These are phyloP conservation scores for Byssoonygena ceratinophila DNA, from an alignment of 2,329 filamentous ascomycete species.

Conservation along the genomic window DNA sequence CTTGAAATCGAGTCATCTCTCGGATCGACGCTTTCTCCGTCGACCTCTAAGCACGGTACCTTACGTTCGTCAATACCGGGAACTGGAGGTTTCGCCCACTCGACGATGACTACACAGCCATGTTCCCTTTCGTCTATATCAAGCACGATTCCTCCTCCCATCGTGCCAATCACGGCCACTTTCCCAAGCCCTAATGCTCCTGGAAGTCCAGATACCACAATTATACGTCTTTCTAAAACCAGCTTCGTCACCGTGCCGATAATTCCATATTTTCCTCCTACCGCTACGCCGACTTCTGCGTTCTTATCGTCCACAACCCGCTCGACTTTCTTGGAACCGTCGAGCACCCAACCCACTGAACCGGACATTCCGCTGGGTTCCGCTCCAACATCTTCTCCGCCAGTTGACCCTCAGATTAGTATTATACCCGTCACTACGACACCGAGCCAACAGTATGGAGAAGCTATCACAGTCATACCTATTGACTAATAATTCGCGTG, in stretches of 20 bases:
- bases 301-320: not conserved
- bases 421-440: constrained; percentile 12
- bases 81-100: not conserved
- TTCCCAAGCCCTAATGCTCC: not conserved
- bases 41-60: not conserved
- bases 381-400: not conserved
- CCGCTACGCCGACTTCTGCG: not conserved
- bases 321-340: not conserved
- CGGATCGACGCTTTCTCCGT: not conserved
- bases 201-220: not conserved
- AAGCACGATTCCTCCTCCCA: not conserved
- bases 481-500: not conserved
- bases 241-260: not conserved
- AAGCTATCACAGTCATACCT: constrained; percentile 2
- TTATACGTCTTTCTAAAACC: not conserved
- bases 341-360: not conserved
- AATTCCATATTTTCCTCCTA: not conserved
- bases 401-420: constrained; percentile 38
- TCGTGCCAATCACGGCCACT: not conserved
- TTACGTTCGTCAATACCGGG: not conserved
- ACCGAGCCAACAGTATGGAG: not conserved
- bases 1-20: not conserved
- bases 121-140: not conserved
- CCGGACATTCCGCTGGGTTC: not conserved
- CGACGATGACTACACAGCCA: not conserved